Evolutionary conservation across 2,329 filamentous ascomycete species (phyloP).

Genomic region (Purpureocillium lavendulum): DNA sequence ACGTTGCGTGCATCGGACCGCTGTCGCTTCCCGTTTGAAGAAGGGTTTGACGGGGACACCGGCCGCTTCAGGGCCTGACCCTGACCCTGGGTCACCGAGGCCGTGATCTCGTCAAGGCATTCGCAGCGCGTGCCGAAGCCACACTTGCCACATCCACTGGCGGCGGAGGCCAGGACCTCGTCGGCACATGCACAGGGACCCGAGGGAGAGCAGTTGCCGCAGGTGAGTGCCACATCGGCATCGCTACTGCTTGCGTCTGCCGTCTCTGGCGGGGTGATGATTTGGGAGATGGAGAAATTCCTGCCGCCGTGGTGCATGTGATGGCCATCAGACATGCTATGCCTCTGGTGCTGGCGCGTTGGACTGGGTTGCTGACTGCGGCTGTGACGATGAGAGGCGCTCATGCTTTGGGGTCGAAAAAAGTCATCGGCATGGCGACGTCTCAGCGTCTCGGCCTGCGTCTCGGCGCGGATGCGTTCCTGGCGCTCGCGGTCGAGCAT

Average conservation of each 20-base stretch:
- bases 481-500: slow-evolving; percentile 52
- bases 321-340: slow-evolving; percentile 17
- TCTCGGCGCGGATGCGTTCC: slow-evolving; percentile 34
- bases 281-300: slow-evolving; percentile 48
- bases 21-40: slow-evolving; percentile 46
- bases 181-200: slow-evolving; percentile 52
- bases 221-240: slow-evolving; percentile 32
- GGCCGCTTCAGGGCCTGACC: slow-evolving; percentile 38
- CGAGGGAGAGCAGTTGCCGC: slow-evolving; percentile 46
- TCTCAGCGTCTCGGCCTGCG: slow-evolving; percentile 27
- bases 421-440: slow-evolving; percentile 19
- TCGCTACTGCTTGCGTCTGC: slow-evolving; percentile 18
- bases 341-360: slow-evolving; percentile 16
- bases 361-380: slow-evolving; percentile 18
- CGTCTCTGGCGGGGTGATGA: slow-evolving; percentile 45
- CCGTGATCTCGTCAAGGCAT: slow-evolving; percentile 28
- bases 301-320: slow-evolving; percentile 20
- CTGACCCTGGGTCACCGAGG: slow-evolving; percentile 33
- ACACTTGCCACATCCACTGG: slow-evolving; percentile 58
- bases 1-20: slow-evolving; percentile 27
- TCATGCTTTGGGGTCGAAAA: slow-evolving; percentile 18
- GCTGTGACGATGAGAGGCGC: slow-evolving; percentile 14
- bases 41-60: slow-evolving; percentile 32
- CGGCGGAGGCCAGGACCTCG: slow-evolving; percentile 43
- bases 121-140: slow-evolving; percentile 53